Conservation (phyloP, 371 early-diverging fungal species). For the Basidiobolus meristosporus region DNA sequence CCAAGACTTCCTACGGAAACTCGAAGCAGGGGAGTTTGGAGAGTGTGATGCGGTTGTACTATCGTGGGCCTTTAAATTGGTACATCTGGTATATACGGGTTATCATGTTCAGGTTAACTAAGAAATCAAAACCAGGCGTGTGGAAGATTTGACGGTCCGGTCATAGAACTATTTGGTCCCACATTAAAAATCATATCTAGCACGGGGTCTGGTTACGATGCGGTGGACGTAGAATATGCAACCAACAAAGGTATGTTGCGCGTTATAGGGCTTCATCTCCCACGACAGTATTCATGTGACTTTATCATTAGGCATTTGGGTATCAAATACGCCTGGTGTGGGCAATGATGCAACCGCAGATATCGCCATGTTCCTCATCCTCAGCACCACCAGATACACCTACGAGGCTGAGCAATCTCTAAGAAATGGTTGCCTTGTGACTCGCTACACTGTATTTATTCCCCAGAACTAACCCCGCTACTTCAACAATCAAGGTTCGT, state of each 20-base stretch:
- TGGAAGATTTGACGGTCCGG: slow-evolving; percentile 6
- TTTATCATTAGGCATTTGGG: slow-evolving; percentile 2
- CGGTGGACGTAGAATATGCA: slow-evolving; percentile 10
- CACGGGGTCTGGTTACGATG: slow-evolving; percentile 11
- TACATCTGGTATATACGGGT: too few relatives aligned
- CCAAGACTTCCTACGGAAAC: too few relatives aligned
- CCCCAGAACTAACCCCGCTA: too few relatives aligned
- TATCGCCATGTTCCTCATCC: slow-evolving; percentile 21
- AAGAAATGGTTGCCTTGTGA: slow-evolving; percentile 24
- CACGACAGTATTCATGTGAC: too few relatives aligned
- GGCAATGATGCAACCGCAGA: slow-evolving; percentile 25
- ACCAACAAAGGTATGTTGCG: slow-evolving; percentile 5
- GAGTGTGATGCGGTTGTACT: too few relatives aligned
- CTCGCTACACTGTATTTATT: too few relatives aligned
- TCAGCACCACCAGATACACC: slow-evolving; percentile 20
- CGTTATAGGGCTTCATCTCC: too few relatives aligned
- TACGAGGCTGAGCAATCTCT: slow-evolving; percentile 17
- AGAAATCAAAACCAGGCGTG: slow-evolving; percentile 2
- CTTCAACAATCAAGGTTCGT: slow-evolving; percentile 19
- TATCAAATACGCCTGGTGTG: slow-evolving; percentile 12
- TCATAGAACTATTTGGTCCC: slow-evolving; percentile 4
- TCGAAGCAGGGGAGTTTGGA: too few relatives aligned
- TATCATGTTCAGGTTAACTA: too few relatives aligned
- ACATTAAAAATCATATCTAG: slow-evolving; percentile 8
- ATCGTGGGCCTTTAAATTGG: too few relatives aligned